Conservation (phyloP, 192 early-diverging fungal genomes). For the Podila verticillata region DNA sequence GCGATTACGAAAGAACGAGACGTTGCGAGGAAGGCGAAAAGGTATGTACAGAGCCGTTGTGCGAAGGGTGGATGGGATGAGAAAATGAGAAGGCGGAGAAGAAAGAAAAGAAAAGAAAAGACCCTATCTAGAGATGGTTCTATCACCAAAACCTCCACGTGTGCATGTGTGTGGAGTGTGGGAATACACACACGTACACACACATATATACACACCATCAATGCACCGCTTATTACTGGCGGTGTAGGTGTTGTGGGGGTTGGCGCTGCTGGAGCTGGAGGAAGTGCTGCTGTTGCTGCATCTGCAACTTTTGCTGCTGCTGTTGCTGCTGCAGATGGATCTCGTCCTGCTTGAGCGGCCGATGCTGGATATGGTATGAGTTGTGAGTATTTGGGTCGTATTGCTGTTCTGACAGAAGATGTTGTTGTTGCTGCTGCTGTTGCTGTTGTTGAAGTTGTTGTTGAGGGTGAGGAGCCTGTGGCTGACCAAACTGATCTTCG, state of each 20-base stretch:
- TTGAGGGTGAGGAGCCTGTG: constrained; percentile 7
- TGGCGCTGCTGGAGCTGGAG: not conserved
- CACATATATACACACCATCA: too few species aligned
- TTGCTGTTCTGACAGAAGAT: too few species aligned
- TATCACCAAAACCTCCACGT: too few species aligned
- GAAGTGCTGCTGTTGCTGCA: constrained; percentile 9
- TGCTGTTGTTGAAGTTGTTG: constrained; percentile 10
- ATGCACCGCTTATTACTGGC: not conserved
- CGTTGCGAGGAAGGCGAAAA: too few species aligned
- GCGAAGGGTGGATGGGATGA: too few species aligned
- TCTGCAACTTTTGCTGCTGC: constrained; percentile 2
- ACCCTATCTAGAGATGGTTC: too few species aligned
- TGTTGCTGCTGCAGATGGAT: constrained; percentile 16
- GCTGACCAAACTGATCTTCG: not conserved
- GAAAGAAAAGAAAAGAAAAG: not conserved
- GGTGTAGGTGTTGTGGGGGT: not conserved
- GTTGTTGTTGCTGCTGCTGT: not conserved
- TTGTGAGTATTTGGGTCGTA: too few species aligned
- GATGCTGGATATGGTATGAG: not conserved
- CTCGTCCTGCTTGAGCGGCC: constrained; percentile 3
- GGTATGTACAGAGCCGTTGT: too few species aligned
- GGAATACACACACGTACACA: too few species aligned
- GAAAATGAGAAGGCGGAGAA: not conserved
- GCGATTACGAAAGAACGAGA: too few species aligned
- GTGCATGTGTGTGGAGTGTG: too few species aligned